Base-by-base conservation (phyloP, 257 asterid genomes). In the Phtheirospermum japonicum region DNA sequence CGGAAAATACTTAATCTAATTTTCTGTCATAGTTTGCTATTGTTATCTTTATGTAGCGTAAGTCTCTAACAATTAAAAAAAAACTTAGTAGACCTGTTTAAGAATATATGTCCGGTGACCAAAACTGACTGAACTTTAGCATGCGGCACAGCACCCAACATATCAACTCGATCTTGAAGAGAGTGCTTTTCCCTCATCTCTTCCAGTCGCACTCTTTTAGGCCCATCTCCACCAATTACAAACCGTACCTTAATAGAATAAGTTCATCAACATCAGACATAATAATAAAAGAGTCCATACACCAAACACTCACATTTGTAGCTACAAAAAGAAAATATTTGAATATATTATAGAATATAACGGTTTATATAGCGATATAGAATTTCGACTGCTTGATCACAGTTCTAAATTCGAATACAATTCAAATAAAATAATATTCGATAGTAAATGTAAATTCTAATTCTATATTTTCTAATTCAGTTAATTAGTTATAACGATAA, bases 61-160 rank as follows among this genome's bases (percentile, higher is more conserved):
- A 23, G 28, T 3, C 28, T 23, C 28, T 23, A 23, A 23, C 28
- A 23, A 23, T 23, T 23, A 23, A 23, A 23, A 23, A 23, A 23
- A 63, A 8, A 43, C 60, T 12, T 42, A 50, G 14, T 18, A 65
- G 16, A 61, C 17, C 43, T n/a, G 45, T 4, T 20, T 69, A 90
- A 79, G 72, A 90, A 90, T 75, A 90, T 84, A 80, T 90, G 96
- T 33, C 98, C 98, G 14, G 79, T 70, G 73, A 93, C 78, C 76
- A 93, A 63, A 51, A 93, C 88, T 16, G 99, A 89, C 65, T 72
- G 97, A 32, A 93, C 99, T 87, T 87, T 82, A 74, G 96, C 85
- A 80, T 93, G 99, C 32, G 96, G 99, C 57, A 93, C 92, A 65
- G 96, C 99, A 64, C 99, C 97, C 77, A 93, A 71, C 99, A 93